Percentiles rank a stretch among this genome's conserved stretches.
phyloP scores from a whole-genome alignment of 805 yeast genomes.

The Teunomyces lycoperdinae region DNA sequence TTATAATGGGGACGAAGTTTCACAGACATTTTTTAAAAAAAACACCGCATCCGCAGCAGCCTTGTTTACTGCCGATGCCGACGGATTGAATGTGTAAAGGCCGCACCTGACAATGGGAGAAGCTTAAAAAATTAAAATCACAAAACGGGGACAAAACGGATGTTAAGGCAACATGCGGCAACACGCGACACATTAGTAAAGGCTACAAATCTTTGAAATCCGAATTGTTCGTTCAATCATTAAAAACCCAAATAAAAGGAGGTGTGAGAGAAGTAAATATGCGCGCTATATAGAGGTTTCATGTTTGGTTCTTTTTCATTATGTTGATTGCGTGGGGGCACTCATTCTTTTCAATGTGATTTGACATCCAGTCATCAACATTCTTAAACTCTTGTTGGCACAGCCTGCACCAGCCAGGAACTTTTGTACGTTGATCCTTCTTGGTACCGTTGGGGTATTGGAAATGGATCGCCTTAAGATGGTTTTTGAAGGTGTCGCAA shows the following conservation, averaged over 20 bases:
- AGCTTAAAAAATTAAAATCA: not conserved
- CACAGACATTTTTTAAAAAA: not conserved
- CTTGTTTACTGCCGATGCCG: not conserved
- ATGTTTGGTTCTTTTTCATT: constrained; percentile 10
- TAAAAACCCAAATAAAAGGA: constrained; percentile 3
- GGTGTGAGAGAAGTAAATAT: not conserved
- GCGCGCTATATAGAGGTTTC: constrained; percentile 1
- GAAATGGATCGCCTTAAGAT: constrained; percentile 84
- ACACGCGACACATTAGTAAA: not conserved
- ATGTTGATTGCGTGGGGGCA: constrained; percentile 26
- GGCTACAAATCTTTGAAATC: not conserved
- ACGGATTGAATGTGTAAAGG: not conserved
- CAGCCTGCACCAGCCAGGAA: constrained; percentile 72
- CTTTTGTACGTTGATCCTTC: constrained; percentile 67
- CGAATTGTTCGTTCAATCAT: constrained; percentile 1
- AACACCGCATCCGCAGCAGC: not conserved
- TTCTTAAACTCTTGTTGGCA: constrained; percentile 65
- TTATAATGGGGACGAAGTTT: not conserved
- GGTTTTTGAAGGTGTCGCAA: constrained; percentile 91
- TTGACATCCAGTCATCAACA: constrained; percentile 76
- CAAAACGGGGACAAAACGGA: not conserved
- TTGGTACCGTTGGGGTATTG: constrained; percentile 84
- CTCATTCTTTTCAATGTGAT: constrained; percentile 59
- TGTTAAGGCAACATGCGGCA: not conserved
- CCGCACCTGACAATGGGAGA: not conserved